Evolutionary conservation across 345 rosid species (phyloP).

Genomic region (Ceriops zippeliana): DNA sequence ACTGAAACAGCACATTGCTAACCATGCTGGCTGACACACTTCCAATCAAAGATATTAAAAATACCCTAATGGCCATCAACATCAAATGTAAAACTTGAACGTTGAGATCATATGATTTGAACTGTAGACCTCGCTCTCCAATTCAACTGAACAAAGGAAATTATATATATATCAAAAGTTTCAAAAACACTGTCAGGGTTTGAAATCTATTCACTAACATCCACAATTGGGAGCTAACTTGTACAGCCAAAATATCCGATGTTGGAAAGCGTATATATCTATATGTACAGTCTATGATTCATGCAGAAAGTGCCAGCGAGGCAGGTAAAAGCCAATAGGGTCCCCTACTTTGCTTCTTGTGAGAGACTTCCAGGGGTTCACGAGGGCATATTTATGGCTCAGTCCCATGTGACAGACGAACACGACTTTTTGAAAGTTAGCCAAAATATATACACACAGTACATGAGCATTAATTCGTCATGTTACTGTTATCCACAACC

Average conservation of each 20-base stretch:
- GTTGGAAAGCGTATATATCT: not conserved
- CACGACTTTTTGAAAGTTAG: conserved; percentile 16
- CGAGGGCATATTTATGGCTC: conserved; percentile 16
- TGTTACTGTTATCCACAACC: not conserved
- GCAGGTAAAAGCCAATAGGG: conserved; percentile 6
- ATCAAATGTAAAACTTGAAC: too few species aligned
- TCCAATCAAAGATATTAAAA: not conserved
- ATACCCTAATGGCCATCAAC: too few species aligned
- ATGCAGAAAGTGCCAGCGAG: not conserved
- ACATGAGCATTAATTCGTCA: conserved; percentile 14
- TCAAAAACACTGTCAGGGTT: not conserved
- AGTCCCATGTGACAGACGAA: conserved; percentile 35
- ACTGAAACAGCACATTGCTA: too few species aligned
- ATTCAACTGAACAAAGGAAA: too few species aligned
- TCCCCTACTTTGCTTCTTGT: conserved; percentile 22
- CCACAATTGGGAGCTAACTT: not conserved
- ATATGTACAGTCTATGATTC: not conserved
- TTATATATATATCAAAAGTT: not conserved
- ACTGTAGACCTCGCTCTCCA: too few species aligned
- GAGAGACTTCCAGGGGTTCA: conserved; percentile 29
- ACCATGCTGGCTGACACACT: too few species aligned
- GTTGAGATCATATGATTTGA: too few species aligned
- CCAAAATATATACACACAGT: not conserved
- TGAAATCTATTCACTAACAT: not conserved
- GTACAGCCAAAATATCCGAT: not conserved